These are phyloP conservation scores for Trichoderma brevicompactum DNA, from an alignment of 2,329 filamentous ascomycete genomes.

Conservation along the genomic window DNA sequence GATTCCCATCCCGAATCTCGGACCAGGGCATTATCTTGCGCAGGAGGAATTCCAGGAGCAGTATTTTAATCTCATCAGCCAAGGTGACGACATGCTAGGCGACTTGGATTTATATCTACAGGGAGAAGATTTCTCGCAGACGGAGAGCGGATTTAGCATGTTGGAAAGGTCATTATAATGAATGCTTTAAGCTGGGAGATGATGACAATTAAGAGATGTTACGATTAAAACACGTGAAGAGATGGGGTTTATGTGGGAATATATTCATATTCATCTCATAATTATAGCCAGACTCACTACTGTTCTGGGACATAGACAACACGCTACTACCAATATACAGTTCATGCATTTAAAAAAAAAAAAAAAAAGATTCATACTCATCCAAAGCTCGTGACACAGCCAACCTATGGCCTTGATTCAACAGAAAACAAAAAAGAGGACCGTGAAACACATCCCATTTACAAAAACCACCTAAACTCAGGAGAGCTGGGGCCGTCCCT, in stretches of 20 bases:
- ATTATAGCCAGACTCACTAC: conserved; percentile 2
- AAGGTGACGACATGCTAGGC: conserved; percentile 43
- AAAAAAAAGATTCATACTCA: conserved; percentile 5
- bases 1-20: conserved; percentile 6
- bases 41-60: conserved; percentile 41
- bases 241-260: not conserved
- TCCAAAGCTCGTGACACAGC: conserved; percentile 8
- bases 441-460: conserved; percentile 16
- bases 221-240: not conserved
- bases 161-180: conserved; percentile 5
- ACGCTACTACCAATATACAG: conserved; percentile 8
- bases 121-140: conserved; percentile 39
- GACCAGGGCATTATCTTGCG: conserved; percentile 18
- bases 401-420: not conserved
- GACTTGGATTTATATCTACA: conserved; percentile 43
- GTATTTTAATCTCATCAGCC: conserved; percentile 44
- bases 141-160: conserved; percentile 17
- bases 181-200: not conserved
- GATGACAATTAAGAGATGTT: too few species aligned
- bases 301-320: conserved; percentile 2
- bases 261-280: not conserved
- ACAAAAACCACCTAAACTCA: conserved; percentile 58
- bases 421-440: not conserved
- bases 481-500: conserved; percentile 52
- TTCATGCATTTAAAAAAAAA: not conserved